phyloP scores from a whole-genome alignment of 495 filamentous ascomycete species.

The Xanthoparmelia taractica region DNA sequence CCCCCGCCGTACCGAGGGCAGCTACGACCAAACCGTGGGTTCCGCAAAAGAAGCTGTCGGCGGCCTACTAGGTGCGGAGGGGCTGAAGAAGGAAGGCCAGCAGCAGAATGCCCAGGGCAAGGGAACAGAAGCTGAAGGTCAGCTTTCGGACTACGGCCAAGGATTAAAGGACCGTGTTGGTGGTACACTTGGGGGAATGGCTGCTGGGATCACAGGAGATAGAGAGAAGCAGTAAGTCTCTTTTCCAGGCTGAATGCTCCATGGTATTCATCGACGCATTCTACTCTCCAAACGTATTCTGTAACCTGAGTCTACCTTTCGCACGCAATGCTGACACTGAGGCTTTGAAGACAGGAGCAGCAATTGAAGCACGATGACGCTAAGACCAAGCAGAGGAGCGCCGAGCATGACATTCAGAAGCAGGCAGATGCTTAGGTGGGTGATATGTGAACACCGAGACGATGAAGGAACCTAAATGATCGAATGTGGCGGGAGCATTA shows the following conservation, averaged over 20 bases:
- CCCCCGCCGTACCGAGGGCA: constrained; percentile 59
- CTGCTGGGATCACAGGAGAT: constrained; percentile 67
- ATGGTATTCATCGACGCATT: background rate
- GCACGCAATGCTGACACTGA: background rate
- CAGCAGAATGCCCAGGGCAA: constrained; percentile 77
- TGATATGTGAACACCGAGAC: background rate
- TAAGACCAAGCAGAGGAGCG: constrained; percentile 79
- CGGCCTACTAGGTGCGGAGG: constrained; percentile 64
- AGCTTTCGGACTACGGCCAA: constrained; percentile 64
- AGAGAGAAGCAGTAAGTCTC: constrained; percentile 41
- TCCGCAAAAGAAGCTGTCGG: constrained; percentile 78
- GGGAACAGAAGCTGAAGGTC: constrained; percentile 74
- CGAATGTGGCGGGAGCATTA: constrained; percentile 1
- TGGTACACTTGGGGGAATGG: constrained; percentile 61
- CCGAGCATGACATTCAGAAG: constrained; percentile 75
- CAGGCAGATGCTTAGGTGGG: constrained; percentile 34
- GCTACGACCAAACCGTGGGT: constrained; percentile 82
- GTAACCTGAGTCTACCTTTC: background rate
- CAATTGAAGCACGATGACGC: constrained; percentile 70
- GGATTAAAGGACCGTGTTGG: constrained; percentile 65
- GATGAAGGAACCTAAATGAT: background rate
- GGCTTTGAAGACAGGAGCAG: constrained; percentile 33
- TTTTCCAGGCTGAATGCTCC: background rate
- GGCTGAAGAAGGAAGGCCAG: constrained; percentile 61
- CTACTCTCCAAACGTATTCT: background rate